A percentile compares a stretch with the other conserved stretches of the same genome.
Conservation (phyloP, 164 flowering plant genomes). For the Nelumbo lutea region DNA sequence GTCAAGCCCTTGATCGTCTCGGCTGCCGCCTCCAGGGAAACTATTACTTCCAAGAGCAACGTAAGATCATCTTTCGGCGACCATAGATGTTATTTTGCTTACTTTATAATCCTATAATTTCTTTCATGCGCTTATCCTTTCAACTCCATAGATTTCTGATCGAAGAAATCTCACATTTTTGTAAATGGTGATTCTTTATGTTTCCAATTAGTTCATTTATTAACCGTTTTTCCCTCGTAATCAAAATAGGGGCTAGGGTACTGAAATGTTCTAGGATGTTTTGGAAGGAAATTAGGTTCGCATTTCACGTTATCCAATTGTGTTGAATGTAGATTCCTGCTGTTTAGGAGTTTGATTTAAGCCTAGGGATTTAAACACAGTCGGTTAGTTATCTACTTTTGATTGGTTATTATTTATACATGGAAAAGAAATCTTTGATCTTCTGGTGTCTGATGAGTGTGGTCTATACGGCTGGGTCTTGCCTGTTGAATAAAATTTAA, state of each 20-base stretch:
- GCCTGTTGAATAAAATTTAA: too few species aligned
- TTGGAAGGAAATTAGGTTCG: background rate
- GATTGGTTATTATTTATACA: too few species aligned
- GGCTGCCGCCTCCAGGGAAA: slow-evolving; percentile 87
- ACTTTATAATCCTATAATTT: background rate
- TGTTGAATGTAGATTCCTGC: background rate
- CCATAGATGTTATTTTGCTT: background rate
- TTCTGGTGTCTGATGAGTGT: background rate
- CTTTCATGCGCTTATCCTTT: background rate
- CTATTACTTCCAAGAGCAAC: slow-evolving; percentile 71
- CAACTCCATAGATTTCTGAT: background rate
- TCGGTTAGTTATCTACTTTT: too few species aligned
- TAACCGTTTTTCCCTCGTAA: background rate
- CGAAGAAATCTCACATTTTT: background rate
- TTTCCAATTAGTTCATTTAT: background rate
- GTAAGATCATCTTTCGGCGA: slow-evolving; percentile 24
- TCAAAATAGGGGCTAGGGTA: background rate
- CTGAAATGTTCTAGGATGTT: background rate
- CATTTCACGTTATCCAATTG: background rate
- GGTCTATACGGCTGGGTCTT: too few species aligned
- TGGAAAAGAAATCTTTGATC: background rate
- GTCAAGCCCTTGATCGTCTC: slow-evolving; percentile 88
- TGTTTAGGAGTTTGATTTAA: background rate
- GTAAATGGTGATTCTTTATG: background rate
- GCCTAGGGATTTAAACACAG: background rate